A percentile compares a stretch with the other conserved stretches of the same genome.
Evolutionary conservation across 2,329 filamentous ascomycete genomes (phyloP).

Genomic region (Aspergillus carbonarius): DNA sequence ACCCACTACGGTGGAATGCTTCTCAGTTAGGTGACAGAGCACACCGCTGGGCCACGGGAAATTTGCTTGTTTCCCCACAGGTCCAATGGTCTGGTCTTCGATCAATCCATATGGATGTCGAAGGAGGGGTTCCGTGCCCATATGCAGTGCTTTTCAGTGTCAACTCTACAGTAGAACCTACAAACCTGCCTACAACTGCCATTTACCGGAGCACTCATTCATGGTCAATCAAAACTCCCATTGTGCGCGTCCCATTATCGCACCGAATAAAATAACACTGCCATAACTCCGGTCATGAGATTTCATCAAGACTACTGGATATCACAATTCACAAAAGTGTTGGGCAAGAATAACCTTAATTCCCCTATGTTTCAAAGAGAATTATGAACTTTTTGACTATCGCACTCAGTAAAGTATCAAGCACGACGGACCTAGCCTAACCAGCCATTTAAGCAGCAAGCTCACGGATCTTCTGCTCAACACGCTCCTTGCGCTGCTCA

Average conservation of each 20-base stretch:
- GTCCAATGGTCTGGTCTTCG: neutral
- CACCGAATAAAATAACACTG: slow-evolving; percentile 31
- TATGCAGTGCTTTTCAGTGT: no score
- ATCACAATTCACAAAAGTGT: slow-evolving; percentile 29
- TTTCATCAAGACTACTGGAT: slow-evolving; percentile 21
- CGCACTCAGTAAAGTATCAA: slow-evolving; percentile 24
- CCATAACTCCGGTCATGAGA: slow-evolving; percentile 14
- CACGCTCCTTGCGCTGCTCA: slow-evolving; percentile 76
- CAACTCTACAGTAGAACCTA: slow-evolving; percentile 3
- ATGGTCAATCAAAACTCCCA: slow-evolving; percentile 16
- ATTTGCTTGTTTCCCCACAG: neutral
- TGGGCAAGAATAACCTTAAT: slow-evolving; percentile 23
- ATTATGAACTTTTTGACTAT: slow-evolving; percentile 26
- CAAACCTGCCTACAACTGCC: neutral
- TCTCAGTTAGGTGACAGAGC: neutral
- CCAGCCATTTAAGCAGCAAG: slow-evolving; percentile 51
- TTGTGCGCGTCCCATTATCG: slow-evolving; percentile 22
- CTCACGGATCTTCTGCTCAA: slow-evolving; percentile 89
- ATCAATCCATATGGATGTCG: slow-evolving; percentile 23
- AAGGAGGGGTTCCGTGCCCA: slow-evolving; percentile 1
- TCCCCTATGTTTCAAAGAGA: slow-evolving; percentile 28
- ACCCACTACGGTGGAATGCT: neutral
- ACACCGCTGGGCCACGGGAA: neutral
- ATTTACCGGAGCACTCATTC: slow-evolving; percentile 26
- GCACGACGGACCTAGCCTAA: slow-evolving; percentile 19